Percentiles rank a stretch among this genome's conserved stretches.
phyloP scores from a whole-genome alignment of 2,329 filamentous ascomycete genomes.

The Pseudonectria buxi region DNA sequence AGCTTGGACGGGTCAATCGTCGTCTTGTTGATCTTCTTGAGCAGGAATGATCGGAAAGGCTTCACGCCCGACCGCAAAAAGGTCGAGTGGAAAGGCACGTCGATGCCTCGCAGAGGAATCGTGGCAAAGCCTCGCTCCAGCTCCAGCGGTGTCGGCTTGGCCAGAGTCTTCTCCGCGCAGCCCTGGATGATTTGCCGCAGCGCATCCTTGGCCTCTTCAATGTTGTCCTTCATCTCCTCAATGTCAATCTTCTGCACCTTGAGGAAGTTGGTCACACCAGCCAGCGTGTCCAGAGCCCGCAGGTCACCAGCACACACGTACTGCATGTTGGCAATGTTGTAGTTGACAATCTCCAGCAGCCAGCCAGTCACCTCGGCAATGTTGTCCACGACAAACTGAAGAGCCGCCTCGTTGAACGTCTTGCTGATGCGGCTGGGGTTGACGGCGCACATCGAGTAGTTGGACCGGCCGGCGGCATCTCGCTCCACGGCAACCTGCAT shows the following conservation, averaged over 20 bases:
- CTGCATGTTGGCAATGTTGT: slow-evolving; percentile 72
- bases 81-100: slow-evolving; percentile 98
- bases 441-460: slow-evolving; percentile 99
- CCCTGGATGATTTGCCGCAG: slow-evolving; percentile 86
- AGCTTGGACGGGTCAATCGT: slow-evolving; percentile 96
- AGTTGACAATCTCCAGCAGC: slow-evolving; percentile 98
- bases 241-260: slow-evolving; percentile 98
- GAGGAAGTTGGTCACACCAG: slow-evolving; percentile 85
- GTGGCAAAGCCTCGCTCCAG: slow-evolving; percentile 94
- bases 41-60: slow-evolving; percentile 94
- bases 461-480: slow-evolving; percentile 84
- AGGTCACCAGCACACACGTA: slow-evolving; percentile 68
- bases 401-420: slow-evolving; percentile 95
- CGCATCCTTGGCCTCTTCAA: slow-evolving; percentile 87
- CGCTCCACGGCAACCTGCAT: slow-evolving; percentile 99
- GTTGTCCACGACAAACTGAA: slow-evolving; percentile 95
- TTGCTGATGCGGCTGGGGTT: slow-evolving; percentile 98
- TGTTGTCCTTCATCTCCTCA: slow-evolving; percentile 78
- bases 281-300: slow-evolving; percentile 63
- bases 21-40: slow-evolving; percentile 99
- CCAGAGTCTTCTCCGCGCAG: slow-evolving; percentile 77
- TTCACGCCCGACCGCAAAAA: slow-evolving; percentile 98
- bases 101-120: slow-evolving; percentile 93
- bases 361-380: slow-evolving; percentile 90
- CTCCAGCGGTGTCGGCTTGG: slow-evolving; percentile 81